A percentile compares a stretch with the other conserved stretches of the same genome.
Evolutionary conservation across 169 alveolate species (phyloP).

Genomic region (Miamiensis avidus): DNA sequence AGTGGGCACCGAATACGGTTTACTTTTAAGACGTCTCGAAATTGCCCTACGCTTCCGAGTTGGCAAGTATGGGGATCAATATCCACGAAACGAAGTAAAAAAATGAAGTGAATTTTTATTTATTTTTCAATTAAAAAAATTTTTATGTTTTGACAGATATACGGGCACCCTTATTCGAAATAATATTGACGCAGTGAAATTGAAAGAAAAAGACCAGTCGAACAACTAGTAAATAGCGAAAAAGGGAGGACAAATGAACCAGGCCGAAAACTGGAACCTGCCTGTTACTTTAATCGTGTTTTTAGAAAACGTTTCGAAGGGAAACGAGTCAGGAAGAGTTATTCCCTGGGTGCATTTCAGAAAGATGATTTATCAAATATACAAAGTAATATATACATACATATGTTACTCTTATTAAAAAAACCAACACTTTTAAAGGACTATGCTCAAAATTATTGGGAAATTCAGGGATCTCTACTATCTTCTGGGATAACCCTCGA

Average conservation of each 20-base stretch:
- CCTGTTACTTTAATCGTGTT: conserved; percentile 16
- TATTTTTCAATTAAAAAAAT: too few relatives aligned
- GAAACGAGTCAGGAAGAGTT: conserved; percentile 22
- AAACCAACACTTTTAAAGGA: too few relatives aligned
- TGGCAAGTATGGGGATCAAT: not conserved
- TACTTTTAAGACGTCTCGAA: not conserved
- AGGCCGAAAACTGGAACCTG: conserved; percentile 18
- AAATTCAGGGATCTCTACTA: conserved; percentile 6
- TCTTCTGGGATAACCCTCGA: conserved; percentile 7
- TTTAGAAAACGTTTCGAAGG: conserved; percentile 11
- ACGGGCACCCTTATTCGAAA: not conserved
- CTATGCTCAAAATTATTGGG: too few relatives aligned
- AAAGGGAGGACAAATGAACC: too few relatives aligned
- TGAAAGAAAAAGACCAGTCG: not conserved
- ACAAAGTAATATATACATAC: too few relatives aligned
- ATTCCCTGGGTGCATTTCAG: conserved; percentile 19
- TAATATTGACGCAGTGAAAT: not conserved
- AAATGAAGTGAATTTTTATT: too few relatives aligned
- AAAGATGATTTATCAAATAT: conserved; percentile 11
- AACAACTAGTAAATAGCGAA: not conserved
- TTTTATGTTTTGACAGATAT: not conserved
- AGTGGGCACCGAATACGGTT: not conserved
- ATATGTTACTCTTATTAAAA: too few relatives aligned
- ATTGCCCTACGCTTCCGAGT: not conserved
- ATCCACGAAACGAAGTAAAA: not conserved